phyloP scores from a whole-genome alignment of 495 filamentous ascomycete species.

The Talaromyces borbonicus region DNA sequence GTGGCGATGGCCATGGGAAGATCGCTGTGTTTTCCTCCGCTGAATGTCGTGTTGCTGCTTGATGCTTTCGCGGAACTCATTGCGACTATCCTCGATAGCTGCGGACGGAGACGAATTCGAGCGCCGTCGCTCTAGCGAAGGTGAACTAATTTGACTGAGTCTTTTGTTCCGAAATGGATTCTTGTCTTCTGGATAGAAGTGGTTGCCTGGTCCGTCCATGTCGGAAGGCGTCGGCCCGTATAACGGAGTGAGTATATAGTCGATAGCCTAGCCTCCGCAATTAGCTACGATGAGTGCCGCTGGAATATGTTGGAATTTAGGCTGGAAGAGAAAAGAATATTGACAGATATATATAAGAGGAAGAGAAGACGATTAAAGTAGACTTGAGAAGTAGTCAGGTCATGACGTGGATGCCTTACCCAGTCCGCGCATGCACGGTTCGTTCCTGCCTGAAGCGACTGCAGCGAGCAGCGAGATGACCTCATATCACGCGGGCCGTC shows the following conservation, averaged over 20 bases:
- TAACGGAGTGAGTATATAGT: conserved; percentile 5
- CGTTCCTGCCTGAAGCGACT: no score
- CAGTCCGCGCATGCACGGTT: no score
- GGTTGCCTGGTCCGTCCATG: conserved; percentile 5
- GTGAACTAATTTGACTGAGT: neutral
- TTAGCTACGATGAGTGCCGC: neutral
- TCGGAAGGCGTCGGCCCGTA: neutral
- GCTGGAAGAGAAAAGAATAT: neutral
- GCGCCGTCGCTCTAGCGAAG: conserved; percentile 15
- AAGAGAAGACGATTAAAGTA: neutral
- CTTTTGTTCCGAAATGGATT: conserved; percentile 3
- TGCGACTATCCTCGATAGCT: conserved; percentile 10
- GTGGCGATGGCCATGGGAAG: conserved; percentile 14
- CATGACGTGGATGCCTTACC: conserved; percentile 5
- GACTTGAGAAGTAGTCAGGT: neutral
- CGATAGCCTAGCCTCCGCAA: conserved; percentile 1
- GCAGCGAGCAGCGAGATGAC: neutral
- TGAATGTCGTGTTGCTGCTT: conserved; percentile 21
- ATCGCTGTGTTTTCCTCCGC: conserved; percentile 14
- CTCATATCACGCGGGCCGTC: neutral
- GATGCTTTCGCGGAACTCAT: conserved; percentile 5
- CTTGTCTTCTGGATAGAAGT: conserved; percentile 4
- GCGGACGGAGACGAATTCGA: conserved; percentile 23
- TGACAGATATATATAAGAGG: neutral
- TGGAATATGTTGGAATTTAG: neutral